These are phyloP conservation scores for Huiozyma sinensis DNA, from an alignment of 805 yeast species.

Conservation along the genomic window DNA sequence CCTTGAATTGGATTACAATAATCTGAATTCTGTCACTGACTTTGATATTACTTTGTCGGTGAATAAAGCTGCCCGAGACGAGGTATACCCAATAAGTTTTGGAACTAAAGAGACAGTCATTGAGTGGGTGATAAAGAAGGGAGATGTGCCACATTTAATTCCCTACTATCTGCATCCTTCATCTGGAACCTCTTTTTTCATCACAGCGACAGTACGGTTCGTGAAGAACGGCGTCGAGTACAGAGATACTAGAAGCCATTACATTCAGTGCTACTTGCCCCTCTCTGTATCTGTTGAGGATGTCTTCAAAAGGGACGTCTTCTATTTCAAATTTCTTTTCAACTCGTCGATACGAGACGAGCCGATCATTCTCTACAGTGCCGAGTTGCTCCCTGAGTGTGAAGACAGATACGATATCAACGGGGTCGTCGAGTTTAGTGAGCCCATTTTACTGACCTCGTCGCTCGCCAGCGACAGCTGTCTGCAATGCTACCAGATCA, in stretches of 20 bases:
- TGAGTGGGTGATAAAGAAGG: background rate
- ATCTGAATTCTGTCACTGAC: slow-evolving; percentile 4
- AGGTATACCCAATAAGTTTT: slow-evolving; percentile 2
- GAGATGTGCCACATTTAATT: slow-evolving; percentile 1
- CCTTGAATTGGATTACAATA: slow-evolving; percentile 8
- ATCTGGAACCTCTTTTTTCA: slow-evolving; percentile 8
- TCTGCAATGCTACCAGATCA: slow-evolving; percentile 18
- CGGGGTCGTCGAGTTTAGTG: slow-evolving; percentile 14
- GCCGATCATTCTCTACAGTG: slow-evolving; percentile 16
- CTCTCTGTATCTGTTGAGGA: slow-evolving; percentile 27
- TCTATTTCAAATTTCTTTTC: slow-evolving; percentile 23
- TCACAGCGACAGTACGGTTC: slow-evolving; percentile 10
- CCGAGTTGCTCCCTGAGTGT: slow-evolving; percentile 5
- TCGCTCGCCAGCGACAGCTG: slow-evolving; percentile 16
- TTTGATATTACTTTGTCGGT: slow-evolving; percentile 2
- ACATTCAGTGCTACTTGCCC: slow-evolving; percentile 16
- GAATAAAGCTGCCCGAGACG: background rate
- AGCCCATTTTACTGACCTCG: slow-evolving; percentile 9
- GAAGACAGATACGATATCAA: slow-evolving; percentile 8
- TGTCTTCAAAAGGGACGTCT: slow-evolving; percentile 17
- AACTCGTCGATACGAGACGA: slow-evolving; percentile 18
- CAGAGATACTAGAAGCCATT: slow-evolving; percentile 9
- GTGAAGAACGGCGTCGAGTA: slow-evolving; percentile 4
- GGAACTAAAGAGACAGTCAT: background rate
- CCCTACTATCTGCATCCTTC: slow-evolving; percentile 13